Evolutionary conservation across 2,329 filamentous ascomycete genomes (phyloP).

Genomic region (Epichloe elymi): DNA sequence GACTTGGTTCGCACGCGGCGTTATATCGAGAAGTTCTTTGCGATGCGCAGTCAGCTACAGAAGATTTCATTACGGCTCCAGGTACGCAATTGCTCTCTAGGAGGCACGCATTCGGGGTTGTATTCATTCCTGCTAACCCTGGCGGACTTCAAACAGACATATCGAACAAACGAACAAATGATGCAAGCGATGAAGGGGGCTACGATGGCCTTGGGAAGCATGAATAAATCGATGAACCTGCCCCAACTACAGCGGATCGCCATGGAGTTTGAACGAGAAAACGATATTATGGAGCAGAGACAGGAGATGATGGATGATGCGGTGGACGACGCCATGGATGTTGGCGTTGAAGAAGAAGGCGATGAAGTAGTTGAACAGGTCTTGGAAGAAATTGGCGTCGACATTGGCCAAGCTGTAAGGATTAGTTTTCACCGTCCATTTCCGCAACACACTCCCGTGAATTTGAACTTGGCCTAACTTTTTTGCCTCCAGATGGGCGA

Average conservation of each 20-base stretch:
- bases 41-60: constrained; percentile 93
- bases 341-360: constrained; percentile 82
- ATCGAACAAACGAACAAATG: constrained; percentile 98
- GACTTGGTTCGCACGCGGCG: constrained; percentile 85
- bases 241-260: constrained; percentile 90
- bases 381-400: constrained; percentile 90
- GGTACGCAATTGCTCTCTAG: constrained; percentile 31
- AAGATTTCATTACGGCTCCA: constrained; percentile 92
- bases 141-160: constrained; percentile 47
- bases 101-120: neutral
- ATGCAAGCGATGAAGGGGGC: constrained; percentile 99
- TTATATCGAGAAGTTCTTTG: constrained; percentile 97
- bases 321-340: constrained; percentile 89
- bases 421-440: neutral
- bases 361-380: constrained; percentile 97
- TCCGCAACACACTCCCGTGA: neutral
- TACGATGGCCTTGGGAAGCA: constrained; percentile 80
- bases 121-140: constrained; percentile 5
- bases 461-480: constrained; percentile 3
- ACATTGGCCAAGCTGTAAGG: constrained; percentile 76
- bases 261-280: constrained; percentile 98
- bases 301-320: constrained; percentile 99
- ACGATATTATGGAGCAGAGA: constrained; percentile 97
- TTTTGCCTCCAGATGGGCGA: constrained; percentile 62
- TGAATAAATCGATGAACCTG: constrained; percentile 97